Evolutionary conservation across 305 asterid genomes (phyloP).

Genomic region (Fraxinus latifolia): DNA sequence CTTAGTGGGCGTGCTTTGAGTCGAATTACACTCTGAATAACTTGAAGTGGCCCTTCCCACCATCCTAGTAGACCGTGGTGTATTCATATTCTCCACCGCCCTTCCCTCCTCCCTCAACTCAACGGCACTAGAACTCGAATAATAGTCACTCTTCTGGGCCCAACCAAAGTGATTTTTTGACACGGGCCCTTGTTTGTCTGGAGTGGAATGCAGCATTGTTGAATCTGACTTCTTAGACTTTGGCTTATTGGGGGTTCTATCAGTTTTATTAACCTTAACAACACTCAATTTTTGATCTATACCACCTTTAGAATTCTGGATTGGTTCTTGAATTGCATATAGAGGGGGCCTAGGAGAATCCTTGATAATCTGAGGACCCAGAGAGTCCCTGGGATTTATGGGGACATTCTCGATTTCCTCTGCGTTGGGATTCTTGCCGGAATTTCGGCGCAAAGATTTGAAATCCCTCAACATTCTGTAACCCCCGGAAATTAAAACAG

Average conservation of each 20-base stretch:
- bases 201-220: constrained; percentile 53
- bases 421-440: constrained; percentile 48
- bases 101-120: constrained; percentile 64
- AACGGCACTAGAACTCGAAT: constrained; percentile 33
- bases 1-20: constrained; percentile 81
- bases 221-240: constrained; percentile 43
- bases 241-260: constrained; percentile 72
- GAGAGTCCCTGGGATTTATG: constrained; percentile 49
- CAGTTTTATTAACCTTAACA: constrained; percentile 41
- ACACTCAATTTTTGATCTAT: constrained; percentile 48
- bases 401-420: constrained; percentile 92
- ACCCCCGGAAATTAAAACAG: constrained; percentile 19
- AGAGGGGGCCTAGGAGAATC: constrained; percentile 78
- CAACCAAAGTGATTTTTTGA: constrained; percentile 53
- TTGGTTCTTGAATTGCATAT: constrained; percentile 65
- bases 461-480: constrained; percentile 87
- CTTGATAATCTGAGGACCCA: constrained; percentile 40
- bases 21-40: constrained; percentile 72
- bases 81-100: constrained; percentile 35
- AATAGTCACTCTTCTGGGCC: constrained; percentile 54
- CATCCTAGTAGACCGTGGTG: constrained; percentile 64
- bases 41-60: constrained; percentile 50
- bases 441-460: constrained; percentile 71
- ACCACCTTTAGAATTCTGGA: constrained; percentile 37
- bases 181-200: constrained; percentile 53